phyloP scores from a whole-genome alignment of 805 yeast species.

The Metschnikowia cubensis region DNA sequence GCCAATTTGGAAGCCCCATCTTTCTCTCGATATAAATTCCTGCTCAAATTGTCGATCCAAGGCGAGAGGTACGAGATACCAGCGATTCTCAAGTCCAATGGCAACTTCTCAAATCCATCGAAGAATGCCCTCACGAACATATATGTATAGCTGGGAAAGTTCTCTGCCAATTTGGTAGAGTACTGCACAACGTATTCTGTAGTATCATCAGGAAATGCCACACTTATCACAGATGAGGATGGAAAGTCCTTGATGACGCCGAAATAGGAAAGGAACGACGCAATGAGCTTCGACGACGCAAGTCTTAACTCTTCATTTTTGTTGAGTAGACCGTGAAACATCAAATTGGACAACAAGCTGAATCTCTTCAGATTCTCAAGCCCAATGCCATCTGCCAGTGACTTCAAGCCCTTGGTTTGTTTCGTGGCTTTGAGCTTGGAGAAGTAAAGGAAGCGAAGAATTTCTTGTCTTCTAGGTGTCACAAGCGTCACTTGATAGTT shows the following conservation, averaged over 20 bases:
- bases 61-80: constrained; percentile 57
- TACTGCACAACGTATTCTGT: constrained; percentile 56
- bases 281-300: constrained; percentile 59
- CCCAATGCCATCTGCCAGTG: constrained; percentile 42
- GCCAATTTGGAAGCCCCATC: constrained; percentile 60
- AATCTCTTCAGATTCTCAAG: constrained; percentile 42
- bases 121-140: constrained; percentile 54
- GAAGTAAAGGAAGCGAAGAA: constrained; percentile 66
- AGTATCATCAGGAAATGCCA: constrained; percentile 66
- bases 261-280: constrained; percentile 58
- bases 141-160: constrained; percentile 57
- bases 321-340: constrained; percentile 65
- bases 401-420: constrained; percentile 22
- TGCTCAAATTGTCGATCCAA: constrained; percentile 68
- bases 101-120: constrained; percentile 39
- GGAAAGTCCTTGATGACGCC: constrained; percentile 50
- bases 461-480: constrained; percentile 46
- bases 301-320: constrained; percentile 54
- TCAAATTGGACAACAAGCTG: constrained; percentile 60
- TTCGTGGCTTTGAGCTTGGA: constrained; percentile 52
- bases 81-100: constrained; percentile 32
- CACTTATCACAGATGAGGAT: constrained; percentile 43
- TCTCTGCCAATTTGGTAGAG: constrained; percentile 52
- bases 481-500: constrained; percentile 27
- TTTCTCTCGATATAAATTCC: constrained; percentile 54